Conservation (phyloP, 2,329 filamentous ascomycete genomes). For the Fonsecaea nubica region DNA sequence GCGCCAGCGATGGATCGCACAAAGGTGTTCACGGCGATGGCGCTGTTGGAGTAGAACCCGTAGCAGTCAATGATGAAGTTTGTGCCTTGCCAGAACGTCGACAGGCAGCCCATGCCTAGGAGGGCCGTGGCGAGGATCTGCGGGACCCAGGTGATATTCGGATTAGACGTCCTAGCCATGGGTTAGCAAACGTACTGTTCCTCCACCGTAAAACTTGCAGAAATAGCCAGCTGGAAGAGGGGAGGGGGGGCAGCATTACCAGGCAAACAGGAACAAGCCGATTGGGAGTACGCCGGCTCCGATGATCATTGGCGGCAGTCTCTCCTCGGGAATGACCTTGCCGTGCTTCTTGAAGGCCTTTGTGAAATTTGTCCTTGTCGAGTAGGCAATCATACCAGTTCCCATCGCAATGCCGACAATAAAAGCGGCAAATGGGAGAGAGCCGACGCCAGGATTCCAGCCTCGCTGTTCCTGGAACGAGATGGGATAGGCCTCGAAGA, state of each 20-base stretch:
- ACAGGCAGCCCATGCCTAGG: constrained; percentile 52
- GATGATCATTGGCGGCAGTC: constrained; percentile 54
- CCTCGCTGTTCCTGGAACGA: constrained; percentile 49
- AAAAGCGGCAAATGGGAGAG: constrained; percentile 49
- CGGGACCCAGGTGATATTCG: constrained; percentile 52
- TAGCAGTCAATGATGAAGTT: constrained; percentile 54
- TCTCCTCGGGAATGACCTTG: constrained; percentile 49
- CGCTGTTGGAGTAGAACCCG: constrained; percentile 49
- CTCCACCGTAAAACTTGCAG: not conserved
- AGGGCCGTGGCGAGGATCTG: constrained; percentile 53
- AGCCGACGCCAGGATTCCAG: constrained; percentile 48
- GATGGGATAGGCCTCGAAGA: constrained; percentile 51
- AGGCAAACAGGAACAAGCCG: constrained; percentile 58
- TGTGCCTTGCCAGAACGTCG: constrained; percentile 54
- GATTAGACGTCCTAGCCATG: constrained; percentile 44
- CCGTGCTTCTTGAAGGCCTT: constrained; percentile 49
- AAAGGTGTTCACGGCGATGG: constrained; percentile 49
- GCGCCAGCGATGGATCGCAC: constrained; percentile 47
- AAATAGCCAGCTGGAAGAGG: not conserved
- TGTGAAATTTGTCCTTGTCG: constrained; percentile 51
- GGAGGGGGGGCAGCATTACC: constrained; percentile 43
- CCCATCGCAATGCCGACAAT: constrained; percentile 44
- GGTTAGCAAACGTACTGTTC: not conserved
- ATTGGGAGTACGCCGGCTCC: constrained; percentile 51
- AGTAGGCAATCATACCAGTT: constrained; percentile 47